phyloP scores from a whole-genome alignment of 2,329 filamentous ascomycete genomes.

The Ophiostoma sp. region DNA sequence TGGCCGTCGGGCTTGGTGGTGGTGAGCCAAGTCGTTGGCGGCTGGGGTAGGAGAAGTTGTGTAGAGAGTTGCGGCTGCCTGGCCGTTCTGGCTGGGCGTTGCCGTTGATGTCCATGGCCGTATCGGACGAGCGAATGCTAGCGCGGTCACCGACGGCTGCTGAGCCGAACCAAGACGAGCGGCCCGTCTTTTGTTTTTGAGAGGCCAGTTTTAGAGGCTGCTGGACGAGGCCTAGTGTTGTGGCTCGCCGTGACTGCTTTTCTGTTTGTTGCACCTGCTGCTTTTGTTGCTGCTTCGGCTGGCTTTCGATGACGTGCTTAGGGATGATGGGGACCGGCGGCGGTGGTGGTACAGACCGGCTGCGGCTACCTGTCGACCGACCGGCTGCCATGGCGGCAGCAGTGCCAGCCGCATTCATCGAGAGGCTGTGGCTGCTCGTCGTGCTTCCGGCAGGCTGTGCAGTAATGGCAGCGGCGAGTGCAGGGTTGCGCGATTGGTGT shows the following conservation, averaged over 20 bases:
- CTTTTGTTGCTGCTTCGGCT: neutral
- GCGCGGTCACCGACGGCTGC: constrained; percentile 46
- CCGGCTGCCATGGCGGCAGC: constrained; percentile 19
- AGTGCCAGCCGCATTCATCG: constrained; percentile 20
- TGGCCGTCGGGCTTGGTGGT: constrained; percentile 30
- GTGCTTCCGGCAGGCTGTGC: neutral
- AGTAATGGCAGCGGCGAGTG: neutral
- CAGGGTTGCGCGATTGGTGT: constrained; percentile 35
- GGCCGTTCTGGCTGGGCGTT: constrained; percentile 35
- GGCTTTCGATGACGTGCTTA: constrained; percentile 39
- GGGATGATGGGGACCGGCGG: constrained; percentile 68
- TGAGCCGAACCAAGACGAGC: constrained; percentile 52
- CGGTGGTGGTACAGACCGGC: constrained; percentile 60
- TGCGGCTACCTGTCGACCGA: constrained; percentile 31
- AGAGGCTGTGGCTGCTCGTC: neutral
- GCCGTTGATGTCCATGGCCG: constrained; percentile 37
- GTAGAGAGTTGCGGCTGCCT: constrained; percentile 51
- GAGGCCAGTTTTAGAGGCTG: constrained; percentile 54
- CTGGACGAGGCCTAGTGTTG: constrained; percentile 25
- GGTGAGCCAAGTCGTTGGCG: constrained; percentile 46
- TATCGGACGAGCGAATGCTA: constrained; percentile 49
- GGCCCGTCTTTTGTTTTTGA: constrained; percentile 47
- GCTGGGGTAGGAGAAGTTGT: constrained; percentile 62
- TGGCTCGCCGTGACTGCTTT: constrained; percentile 10
- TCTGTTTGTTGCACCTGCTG: neutral